phyloP scores from a whole-genome alignment of 2,329 filamentous ascomycete species.

The Aspergillus uvarum region DNA sequence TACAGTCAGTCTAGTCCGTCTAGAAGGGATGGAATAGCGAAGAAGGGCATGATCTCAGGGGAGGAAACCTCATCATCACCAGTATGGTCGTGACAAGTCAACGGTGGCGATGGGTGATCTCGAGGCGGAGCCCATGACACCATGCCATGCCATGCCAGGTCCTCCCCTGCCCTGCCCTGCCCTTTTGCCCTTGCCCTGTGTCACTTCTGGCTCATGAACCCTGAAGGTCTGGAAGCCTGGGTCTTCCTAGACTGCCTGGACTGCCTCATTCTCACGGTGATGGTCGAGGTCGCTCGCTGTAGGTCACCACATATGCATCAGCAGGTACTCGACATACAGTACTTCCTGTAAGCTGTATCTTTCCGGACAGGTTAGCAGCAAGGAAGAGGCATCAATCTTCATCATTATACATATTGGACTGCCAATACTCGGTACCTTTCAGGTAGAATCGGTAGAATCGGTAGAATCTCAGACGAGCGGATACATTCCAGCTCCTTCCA shows the following conservation, averaged over 20 bases:
- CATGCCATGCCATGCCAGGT: neutral
- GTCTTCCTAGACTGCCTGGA: neutral
- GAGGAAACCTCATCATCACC: neutral
- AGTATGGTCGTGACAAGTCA: neutral
- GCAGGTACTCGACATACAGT: neutral
- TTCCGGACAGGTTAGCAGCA: neutral
- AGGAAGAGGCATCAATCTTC: neutral
- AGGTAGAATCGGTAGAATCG: no score
- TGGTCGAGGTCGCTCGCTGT: neutral
- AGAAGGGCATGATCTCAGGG: neutral
- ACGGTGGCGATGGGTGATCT: neutral
- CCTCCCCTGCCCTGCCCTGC: neutral
- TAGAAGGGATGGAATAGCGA: neutral
- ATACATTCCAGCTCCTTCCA: neutral
- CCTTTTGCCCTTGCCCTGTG: neutral
- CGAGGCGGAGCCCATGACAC: neutral
- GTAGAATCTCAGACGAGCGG: neutral
- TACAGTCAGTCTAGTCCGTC: neutral
- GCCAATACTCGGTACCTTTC: no score
- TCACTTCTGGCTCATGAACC: neutral
- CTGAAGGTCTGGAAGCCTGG: neutral
- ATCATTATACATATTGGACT: neutral
- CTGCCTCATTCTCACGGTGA: constrained; percentile 9
- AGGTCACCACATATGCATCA: constrained; percentile 4
- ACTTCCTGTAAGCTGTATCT: neutral